phyloP scores from a whole-genome alignment of 75 land plant genomes.

The Azolla pinnata region DNA sequence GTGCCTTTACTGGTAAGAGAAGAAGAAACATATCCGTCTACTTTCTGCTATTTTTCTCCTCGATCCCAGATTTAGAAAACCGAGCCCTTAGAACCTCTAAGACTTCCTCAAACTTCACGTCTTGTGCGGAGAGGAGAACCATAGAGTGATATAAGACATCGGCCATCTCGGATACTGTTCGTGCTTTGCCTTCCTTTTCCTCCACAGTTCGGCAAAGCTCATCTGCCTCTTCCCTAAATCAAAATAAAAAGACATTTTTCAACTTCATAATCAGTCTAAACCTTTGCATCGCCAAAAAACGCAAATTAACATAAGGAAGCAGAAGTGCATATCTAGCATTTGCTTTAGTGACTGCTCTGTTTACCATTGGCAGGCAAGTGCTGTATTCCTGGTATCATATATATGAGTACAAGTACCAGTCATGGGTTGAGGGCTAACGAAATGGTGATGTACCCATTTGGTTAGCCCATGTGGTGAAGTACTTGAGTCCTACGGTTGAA shows the following conservation, averaged over 20 bases:
- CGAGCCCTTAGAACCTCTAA: constrained; percentile 50
- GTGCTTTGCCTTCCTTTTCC: constrained; percentile 52
- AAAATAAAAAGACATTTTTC: not conserved
- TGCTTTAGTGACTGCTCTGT: too few species aligned
- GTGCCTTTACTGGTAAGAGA: too few species aligned
- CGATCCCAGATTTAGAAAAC: constrained; percentile 78
- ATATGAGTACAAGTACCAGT: not conserved
- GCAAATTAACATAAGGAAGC: too few species aligned
- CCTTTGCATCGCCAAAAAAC: not conserved
- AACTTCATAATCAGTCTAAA: not conserved
- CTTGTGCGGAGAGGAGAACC: constrained; percentile 62
- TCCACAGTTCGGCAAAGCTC: constrained; percentile 71
- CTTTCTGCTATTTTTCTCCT: constrained; percentile 69
- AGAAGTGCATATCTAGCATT: too few species aligned
- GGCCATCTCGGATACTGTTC: constrained; percentile 91
- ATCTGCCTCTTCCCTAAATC: constrained; percentile 77
- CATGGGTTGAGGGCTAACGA: not conserved
- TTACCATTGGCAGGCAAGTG: not conserved
- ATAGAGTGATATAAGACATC: constrained; percentile 84
- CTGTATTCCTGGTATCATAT: too few species aligned
- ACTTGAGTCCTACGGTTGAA: too few species aligned
- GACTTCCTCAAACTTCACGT: constrained; percentile 76
- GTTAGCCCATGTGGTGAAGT: too few species aligned
- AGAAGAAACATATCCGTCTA: not conserved
- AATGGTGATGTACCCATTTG: too few species aligned